phyloP scores from a whole-genome alignment of 305 asterid genomes.

The Caryopteris hybrid region DNA sequence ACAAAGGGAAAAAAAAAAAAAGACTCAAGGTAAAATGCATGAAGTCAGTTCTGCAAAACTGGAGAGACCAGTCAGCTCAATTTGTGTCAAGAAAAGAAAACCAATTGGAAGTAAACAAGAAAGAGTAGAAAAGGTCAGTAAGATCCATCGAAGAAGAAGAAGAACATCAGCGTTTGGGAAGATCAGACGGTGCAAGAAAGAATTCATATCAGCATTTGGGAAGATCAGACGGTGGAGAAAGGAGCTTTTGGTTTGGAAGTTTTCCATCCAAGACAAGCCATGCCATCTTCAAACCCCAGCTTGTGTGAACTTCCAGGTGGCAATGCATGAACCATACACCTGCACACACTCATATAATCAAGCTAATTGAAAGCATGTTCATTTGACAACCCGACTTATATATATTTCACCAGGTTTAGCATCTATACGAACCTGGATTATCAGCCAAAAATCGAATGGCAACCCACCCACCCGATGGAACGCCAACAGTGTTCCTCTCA shows the following conservation, averaged over 20 bases:
- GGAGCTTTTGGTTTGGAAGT: constrained; percentile 13
- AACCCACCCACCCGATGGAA: constrained; percentile 13
- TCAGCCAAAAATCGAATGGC: constrained; percentile 13
- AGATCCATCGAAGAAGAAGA: too few relatives aligned
- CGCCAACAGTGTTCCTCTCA: background rate
- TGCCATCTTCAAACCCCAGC: constrained; percentile 19
- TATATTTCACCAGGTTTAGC: background rate
- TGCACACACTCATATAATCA: background rate
- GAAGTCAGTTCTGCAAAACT: background rate
- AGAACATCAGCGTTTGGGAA: background rate
- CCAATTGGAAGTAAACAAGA: too few relatives aligned
- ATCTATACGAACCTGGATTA: constrained; percentile 2
- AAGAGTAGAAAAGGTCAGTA: too few relatives aligned
- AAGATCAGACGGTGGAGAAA: constrained; percentile 17
- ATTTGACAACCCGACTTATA: too few relatives aligned
- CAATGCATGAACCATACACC: constrained; percentile 19
- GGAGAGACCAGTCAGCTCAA: background rate
- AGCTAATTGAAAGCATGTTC: too few relatives aligned
- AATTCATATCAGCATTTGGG: constrained; percentile 10
- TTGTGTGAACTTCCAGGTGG: constrained; percentile 6
- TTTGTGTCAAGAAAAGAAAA: background rate
- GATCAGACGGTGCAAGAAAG: too few relatives aligned
- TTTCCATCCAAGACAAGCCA: constrained; percentile 14
- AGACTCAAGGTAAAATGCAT: too few relatives aligned
- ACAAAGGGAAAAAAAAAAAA: too few relatives aligned